These are phyloP conservation scores for Fraxinus greggii DNA, from an alignment of 305 asterid species.

Conservation along the genomic window DNA sequence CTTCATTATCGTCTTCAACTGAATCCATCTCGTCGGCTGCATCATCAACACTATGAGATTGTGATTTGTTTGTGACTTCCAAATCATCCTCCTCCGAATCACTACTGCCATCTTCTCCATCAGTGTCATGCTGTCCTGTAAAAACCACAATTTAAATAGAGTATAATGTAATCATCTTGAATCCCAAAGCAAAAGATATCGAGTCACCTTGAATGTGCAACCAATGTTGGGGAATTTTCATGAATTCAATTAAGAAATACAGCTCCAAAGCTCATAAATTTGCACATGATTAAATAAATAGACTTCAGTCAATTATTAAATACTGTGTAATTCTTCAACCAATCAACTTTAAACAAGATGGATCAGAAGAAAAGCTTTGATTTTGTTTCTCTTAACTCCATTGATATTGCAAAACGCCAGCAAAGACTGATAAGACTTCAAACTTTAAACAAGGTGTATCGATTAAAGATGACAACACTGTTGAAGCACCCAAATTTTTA, in stretches of 20 bases:
- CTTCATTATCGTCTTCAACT: conserved; percentile 38
- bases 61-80: conserved; percentile 41
- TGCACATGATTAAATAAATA: background rate
- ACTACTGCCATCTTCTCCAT: conserved; percentile 37
- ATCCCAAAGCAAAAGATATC: background rate
- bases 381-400: background rate
- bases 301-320: background rate
- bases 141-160: conserved; percentile 17
- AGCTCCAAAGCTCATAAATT: background rate
- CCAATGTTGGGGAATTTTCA: background rate
- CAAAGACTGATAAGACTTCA: conserved; percentile 1
- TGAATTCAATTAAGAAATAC: background rate
- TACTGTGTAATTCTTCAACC: background rate
- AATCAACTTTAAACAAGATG: background rate
- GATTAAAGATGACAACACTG: background rate
- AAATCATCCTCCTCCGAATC: conserved; percentile 48
- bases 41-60: conserved; percentile 33
- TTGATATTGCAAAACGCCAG: background rate
- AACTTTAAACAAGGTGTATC: conserved; percentile 2
- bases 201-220: background rate
- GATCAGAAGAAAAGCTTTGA: background rate
- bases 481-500: background rate
- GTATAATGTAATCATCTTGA: conserved; percentile 9
- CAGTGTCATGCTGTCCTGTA: conserved; percentile 52
- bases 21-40: conserved; percentile 43